Conservation (phyloP, 2,329 filamentous ascomycete species). For the Nigrospora sphaerica region DNA sequence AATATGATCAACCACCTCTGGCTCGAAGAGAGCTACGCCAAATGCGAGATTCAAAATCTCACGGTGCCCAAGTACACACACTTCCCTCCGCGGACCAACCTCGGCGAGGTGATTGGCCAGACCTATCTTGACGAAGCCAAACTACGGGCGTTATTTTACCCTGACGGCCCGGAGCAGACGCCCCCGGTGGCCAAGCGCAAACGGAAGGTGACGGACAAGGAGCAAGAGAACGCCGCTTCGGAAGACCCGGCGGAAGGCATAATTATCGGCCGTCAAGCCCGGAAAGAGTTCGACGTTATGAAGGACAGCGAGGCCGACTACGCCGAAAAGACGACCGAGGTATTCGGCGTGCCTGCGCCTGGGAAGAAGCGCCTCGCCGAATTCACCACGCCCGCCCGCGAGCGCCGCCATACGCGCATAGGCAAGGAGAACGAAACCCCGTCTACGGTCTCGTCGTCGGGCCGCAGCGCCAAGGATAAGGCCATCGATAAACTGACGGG, state of each 20-base stretch:
- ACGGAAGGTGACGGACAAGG: slow-evolving; percentile 40
- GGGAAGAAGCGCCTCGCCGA: slow-evolving; percentile 21
- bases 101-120: slow-evolving; percentile 88
- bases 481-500: slow-evolving; percentile 71
- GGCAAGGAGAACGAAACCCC: slow-evolving; percentile 85
- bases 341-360: slow-evolving; percentile 23
- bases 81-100: slow-evolving; percentile 83
- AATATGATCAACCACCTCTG: slow-evolving; percentile 90
- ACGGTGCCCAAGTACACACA: slow-evolving; percentile 72
- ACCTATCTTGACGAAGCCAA: slow-evolving; percentile 64
- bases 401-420: slow-evolving; percentile 37
- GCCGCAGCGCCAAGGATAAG: slow-evolving; percentile 81
- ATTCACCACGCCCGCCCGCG: slow-evolving; percentile 44
- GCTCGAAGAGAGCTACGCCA: slow-evolving; percentile 95
- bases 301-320: slow-evolving; percentile 32
- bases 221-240: slow-evolving; percentile 42
- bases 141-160: slow-evolving; percentile 61
- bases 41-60: slow-evolving; percentile 68
- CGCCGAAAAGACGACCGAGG: slow-evolving; percentile 21
- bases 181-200: slow-evolving; percentile 37
- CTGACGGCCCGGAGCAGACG: slow-evolving; percentile 47
- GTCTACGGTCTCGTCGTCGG: slow-evolving; percentile 56
- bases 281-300: slow-evolving; percentile 36
- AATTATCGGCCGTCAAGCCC: slow-evolving; percentile 31
- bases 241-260: slow-evolving; percentile 40